Evolutionary conservation across 208 protist genomes (phyloP).

Genomic region (Angomonas ambiguus): DNA sequence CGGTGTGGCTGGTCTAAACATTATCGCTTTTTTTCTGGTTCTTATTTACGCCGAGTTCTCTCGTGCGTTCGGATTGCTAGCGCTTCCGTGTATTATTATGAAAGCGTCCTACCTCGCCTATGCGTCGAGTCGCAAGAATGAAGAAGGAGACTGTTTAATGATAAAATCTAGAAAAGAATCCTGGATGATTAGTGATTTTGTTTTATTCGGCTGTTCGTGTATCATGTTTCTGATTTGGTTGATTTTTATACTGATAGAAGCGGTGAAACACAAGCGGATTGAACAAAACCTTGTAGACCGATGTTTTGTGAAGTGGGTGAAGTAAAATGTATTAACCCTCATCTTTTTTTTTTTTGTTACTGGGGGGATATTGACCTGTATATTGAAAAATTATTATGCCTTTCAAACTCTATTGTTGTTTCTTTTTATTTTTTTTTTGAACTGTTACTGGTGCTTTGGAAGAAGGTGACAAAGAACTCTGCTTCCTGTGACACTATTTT

Average conservation of each 20-base stretch:
- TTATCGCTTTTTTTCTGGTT: constrained; percentile 23
- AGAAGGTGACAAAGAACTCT: no score
- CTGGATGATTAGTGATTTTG: constrained; percentile 30
- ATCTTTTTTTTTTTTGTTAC: background rate
- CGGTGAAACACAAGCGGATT: background rate
- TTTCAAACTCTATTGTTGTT: background rate
- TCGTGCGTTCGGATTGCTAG: constrained; percentile 22
- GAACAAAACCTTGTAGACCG: background rate
- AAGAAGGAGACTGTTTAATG: constrained; percentile 18
- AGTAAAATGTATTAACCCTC: background rate
- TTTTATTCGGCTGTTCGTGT: constrained; percentile 39
- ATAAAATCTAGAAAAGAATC: constrained; percentile 18
- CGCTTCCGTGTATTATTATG: constrained; percentile 28
- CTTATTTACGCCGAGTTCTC: constrained; percentile 34
- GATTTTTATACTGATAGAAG: constrained; percentile 10
- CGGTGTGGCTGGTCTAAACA: constrained; percentile 16
- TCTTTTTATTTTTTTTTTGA: constrained; percentile 1
- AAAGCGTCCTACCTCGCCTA: constrained; percentile 31
- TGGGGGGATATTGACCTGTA: background rate
- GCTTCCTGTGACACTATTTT: background rate
- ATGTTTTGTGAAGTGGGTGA: background rate
- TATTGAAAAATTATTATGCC: background rate
- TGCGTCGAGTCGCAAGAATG: constrained; percentile 12
- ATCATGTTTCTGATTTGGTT: constrained; percentile 34
- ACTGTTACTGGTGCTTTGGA: no score